phyloP scores from a whole-genome alignment of 768 basidiomycete species.

The Trametes cinnabarina region DNA sequence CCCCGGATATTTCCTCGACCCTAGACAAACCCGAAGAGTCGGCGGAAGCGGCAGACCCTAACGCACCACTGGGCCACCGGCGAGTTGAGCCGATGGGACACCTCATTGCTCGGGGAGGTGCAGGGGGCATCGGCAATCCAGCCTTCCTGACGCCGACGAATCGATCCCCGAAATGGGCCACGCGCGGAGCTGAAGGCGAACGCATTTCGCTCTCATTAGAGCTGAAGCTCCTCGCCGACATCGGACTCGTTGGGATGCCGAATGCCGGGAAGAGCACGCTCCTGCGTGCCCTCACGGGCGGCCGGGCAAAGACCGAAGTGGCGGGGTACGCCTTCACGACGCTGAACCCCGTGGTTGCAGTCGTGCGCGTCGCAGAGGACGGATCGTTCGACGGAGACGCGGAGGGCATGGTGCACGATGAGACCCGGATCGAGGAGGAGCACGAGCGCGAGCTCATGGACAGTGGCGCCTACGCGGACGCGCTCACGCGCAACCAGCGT shows the following conservation, averaged over 20 bases:
- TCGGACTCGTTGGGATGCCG: slow-evolving; percentile 95
- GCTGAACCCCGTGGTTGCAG: slow-evolving; percentile 89
- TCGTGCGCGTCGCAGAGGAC: slow-evolving; percentile 80
- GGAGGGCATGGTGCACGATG: slow-evolving; percentile 56
- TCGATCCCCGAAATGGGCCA: slow-evolving; percentile 85
- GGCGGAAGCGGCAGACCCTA: slow-evolving; percentile 40
- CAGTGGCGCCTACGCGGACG: slow-evolving; percentile 50
- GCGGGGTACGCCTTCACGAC: slow-evolving; percentile 95
- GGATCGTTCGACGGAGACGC: slow-evolving; percentile 68
- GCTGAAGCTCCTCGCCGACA: slow-evolving; percentile 89
- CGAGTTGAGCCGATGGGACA: slow-evolving; percentile 55
- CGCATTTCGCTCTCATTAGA: slow-evolving; percentile 82
- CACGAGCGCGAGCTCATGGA: slow-evolving; percentile 45
- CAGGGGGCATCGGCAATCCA: slow-evolving; percentile 86
- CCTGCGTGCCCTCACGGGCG: slow-evolving; percentile 83
- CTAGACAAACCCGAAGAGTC: slow-evolving; percentile 52
- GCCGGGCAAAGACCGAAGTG: slow-evolving; percentile 78
- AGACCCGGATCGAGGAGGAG: slow-evolving; percentile 57
- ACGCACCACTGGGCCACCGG: slow-evolving; percentile 61
- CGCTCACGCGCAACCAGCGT: slow-evolving; percentile 50
- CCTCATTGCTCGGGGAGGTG: slow-evolving; percentile 73
- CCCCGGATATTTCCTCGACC: slow-evolving; percentile 58
- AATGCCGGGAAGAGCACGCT: slow-evolving; percentile 94
- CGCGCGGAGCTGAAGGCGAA: slow-evolving; percentile 73
- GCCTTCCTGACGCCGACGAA: slow-evolving; percentile 68